These are phyloP conservation scores for Ecytonucleospora hepatopenaei DNA, from an alignment of 371 early-diverging fungal genomes.

Conservation along the genomic window DNA sequence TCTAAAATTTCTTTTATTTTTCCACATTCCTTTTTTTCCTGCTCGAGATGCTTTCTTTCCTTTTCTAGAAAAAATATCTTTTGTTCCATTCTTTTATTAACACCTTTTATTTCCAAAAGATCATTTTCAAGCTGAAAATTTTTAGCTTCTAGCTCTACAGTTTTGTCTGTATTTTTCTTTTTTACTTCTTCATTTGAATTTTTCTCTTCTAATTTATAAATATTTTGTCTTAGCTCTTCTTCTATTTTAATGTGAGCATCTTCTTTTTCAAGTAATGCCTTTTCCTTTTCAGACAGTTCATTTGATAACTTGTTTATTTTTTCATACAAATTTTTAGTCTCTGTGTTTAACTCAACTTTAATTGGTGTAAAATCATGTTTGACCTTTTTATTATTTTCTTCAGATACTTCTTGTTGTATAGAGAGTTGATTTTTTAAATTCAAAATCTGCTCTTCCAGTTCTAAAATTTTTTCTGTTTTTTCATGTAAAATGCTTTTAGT, in stretches of 20 bases:
- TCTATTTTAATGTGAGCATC: not conserved
- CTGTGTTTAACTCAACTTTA: not conserved
- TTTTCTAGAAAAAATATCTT: not conserved
- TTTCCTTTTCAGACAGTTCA: not conserved
- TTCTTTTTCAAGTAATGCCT: not conserved
- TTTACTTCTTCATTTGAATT: not conserved
- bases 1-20: conserved; percentile 3
- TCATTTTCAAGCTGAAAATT: not conserved
- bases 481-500: conserved; percentile 15
- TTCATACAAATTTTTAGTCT: conserved; percentile 4
- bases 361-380: not conserved
- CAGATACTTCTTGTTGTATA: not conserved
- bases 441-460: conserved; percentile 3
- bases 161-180: not conserved
- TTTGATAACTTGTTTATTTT: not conserved
- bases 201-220: not conserved
- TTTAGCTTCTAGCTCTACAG: not conserved
- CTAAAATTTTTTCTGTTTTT: conserved; percentile 3
- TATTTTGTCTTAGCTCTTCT: no score
- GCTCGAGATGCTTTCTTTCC: not conserved
- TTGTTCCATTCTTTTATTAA: not conserved
- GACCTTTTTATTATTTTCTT: not conserved
- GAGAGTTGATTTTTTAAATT: not conserved
- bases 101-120: not conserved
- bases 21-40: conserved; percentile 3